Evolutionary conservation across 352 stramenopile species (phyloP).

Genomic region (Thraustotheca clavata): DNA sequence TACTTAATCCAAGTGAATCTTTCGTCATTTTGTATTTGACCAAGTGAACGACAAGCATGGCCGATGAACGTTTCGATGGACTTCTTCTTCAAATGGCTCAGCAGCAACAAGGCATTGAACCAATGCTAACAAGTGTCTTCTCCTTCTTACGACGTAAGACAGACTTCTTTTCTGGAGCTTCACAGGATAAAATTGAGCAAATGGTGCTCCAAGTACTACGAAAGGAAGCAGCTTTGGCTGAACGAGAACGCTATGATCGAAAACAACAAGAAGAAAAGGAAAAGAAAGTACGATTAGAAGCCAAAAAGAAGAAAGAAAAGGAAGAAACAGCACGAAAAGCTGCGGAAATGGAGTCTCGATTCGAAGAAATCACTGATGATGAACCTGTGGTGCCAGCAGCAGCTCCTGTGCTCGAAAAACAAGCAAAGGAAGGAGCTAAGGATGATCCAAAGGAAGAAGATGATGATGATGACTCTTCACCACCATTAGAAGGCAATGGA

Average conservation of each 20-base stretch:
- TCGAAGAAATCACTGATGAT: conserved; percentile 76
- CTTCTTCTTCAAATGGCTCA: conserved; percentile 97
- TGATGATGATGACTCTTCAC: conserved; percentile 51
- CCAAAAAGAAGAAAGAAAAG: conserved; percentile 43
- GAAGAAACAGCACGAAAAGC: conserved; percentile 33
- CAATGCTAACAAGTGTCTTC: conserved; percentile 96
- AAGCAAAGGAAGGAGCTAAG: conserved; percentile 25
- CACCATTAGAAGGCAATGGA: conserved; percentile 63
- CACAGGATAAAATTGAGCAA: conserved; percentile 59
- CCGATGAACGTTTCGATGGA: conserved; percentile 82
- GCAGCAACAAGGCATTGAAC: conserved; percentile 95
- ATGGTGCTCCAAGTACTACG: conserved; percentile 85
- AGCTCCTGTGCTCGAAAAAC: conserved; percentile 17
- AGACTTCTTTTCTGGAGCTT: conserved; percentile 95
- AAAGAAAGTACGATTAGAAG: conserved; percentile 48
- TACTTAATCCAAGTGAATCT: conserved; percentile 16
- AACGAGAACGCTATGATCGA: conserved; percentile 68
- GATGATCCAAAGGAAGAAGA: conserved; percentile 42
- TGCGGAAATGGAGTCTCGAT: conserved; percentile 41
- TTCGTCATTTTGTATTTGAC: background rate
- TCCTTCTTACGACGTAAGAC: conserved; percentile 98
- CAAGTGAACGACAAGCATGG: conserved; percentile 6
- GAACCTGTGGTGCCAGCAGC: conserved; percentile 27
- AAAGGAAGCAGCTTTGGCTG: conserved; percentile 85
- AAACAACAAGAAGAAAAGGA: conserved; percentile 59